Evolutionary conservation across 805 yeast species (phyloP), one percentile per base, ranked within the genome.

Genomic region (Pichia paraexigua): DNA sequence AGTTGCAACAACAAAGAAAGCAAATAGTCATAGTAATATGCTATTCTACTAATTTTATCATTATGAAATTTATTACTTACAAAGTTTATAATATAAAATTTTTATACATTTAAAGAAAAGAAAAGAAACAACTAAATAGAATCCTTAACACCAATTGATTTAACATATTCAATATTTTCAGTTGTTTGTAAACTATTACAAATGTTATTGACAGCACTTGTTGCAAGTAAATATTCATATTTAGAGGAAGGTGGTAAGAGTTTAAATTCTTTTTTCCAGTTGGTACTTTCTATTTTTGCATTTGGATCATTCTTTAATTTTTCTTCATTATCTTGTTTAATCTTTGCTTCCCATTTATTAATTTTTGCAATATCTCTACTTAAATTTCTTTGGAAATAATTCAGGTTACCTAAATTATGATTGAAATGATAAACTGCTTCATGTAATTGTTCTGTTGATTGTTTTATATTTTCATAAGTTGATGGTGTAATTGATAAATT

Each of bases 331-430:
- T 85, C 91, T 53, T 76, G 73, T 66, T 78, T 77, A 63, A 86
- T 73, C 66, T 79, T 81, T 62, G 78, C 81, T 63, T 83, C 83
- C 91, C 92, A 87, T 63, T 82, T 87, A 56, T 74, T 73, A 57
- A 87, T 76, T 71, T 83, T 85, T 54, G 80, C 69, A 65, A 76
- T 72, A 64, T 87, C 95, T 64, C 89, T 78, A 46, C 82, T 77
- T 53, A 80, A 73, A 60, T 80, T 83, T 72, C 95, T 81, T 71
- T 86, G 94, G 72, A 79, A 85, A 70, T 83, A 86, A 73, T 85
- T 84, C 74, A 84, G 82, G 69, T 83, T 86, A 58, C 84, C 83
- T 65, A 85, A 87, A 64, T 84, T 90, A 65, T 83, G 83, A 71
- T 83, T 83, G 71, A 80, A 82, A 46, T 84, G 82, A 66, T 87